Evolutionary conservation across 2,329 filamentous ascomycete genomes (phyloP), one percentile per base, ranked within the genome.

Genomic region (Beauveria pseudobassiana): DNA sequence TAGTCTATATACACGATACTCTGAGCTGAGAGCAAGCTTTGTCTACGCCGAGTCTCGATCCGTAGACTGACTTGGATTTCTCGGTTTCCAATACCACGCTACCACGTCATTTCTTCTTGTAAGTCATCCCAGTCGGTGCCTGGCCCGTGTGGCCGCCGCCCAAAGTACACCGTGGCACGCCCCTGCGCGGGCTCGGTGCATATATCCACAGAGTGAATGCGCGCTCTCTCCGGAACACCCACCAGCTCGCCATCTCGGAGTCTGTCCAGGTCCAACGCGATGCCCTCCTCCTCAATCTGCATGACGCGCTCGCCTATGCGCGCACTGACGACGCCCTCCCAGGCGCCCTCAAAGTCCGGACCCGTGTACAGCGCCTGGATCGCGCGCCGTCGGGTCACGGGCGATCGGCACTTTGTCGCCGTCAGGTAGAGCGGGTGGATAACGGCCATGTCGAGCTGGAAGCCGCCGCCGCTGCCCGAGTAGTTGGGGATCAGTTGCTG

Each of bases 401-500:
- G 64, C 22, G 61, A 58, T 10, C 65, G 54, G 52, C 63, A 66
- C 60, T 66, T 66, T 20, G 46, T 61, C 43, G 62, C 65, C 16
- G 62, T 62, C 7, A 63, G 50, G 55, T 64, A 66, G 7, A 66
- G 62, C 2, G 65, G 62, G 30, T 65, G 58, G 14, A 66, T 63
- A 54, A 63, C 53, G 28, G 55, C 62, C 63, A 63, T 63, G 48
- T 63, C 62, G 55, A 65, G 62, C 30, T 51, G 48, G 24, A 63
- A 62, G 50, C 55, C 53, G 34, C 26, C 49, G 38, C 24, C 40
- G 20, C 38, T 14, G 22, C 38, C 54, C 10, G 58, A 46, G 38
- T 34, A 50, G 28, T 26, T 38, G 3, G 53, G 42, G 2, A 51
- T 56, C 2, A 56, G 26, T 4, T 55, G 45, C 24, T 56, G 51